Evolutionary conservation across 202 grass and related monocot genomes (phyloP).

Genomic region (Panicum hallii): DNA sequence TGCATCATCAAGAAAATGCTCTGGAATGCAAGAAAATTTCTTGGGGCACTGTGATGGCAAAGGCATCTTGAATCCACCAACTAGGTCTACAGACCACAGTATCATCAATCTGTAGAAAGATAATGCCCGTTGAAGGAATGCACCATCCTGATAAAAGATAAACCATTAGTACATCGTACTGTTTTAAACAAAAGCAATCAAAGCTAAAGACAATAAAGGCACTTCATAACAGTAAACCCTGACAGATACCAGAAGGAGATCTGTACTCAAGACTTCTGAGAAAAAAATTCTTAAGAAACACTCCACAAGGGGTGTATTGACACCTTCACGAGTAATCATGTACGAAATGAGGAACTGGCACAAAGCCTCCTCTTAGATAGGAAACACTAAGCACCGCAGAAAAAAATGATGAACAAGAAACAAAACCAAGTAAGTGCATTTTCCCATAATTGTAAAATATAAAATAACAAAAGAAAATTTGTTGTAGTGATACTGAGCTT

Average conservation of each 20-base stretch:
- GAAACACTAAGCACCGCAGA: not conserved
- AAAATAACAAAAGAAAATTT: not conserved
- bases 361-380: not conserved
- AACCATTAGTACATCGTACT: constrained; percentile 35
- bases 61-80: constrained; percentile 97
- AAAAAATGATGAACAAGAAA: constrained; percentile 4
- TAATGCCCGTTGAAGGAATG: constrained; percentile 81
- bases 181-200: constrained; percentile 7
- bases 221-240: not conserved
- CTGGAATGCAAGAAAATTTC: constrained; percentile 90
- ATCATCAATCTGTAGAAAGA: constrained; percentile 98
- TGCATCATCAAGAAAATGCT: constrained; percentile 97
- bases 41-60: constrained; percentile 85
- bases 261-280: constrained; percentile 2
- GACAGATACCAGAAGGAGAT: not conserved
- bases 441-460: constrained; percentile 3
- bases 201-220: not conserved
- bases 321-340: not conserved
- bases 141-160: constrained; percentile 69
- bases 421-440: not conserved
- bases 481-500: not conserved
- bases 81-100: constrained; percentile 85
- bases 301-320: not conserved
- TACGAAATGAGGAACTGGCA: constrained; percentile 20
- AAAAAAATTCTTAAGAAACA: not conserved